Conservation (phyloP, 306 rosid genomes). For the Biancaea sappan region DNA sequence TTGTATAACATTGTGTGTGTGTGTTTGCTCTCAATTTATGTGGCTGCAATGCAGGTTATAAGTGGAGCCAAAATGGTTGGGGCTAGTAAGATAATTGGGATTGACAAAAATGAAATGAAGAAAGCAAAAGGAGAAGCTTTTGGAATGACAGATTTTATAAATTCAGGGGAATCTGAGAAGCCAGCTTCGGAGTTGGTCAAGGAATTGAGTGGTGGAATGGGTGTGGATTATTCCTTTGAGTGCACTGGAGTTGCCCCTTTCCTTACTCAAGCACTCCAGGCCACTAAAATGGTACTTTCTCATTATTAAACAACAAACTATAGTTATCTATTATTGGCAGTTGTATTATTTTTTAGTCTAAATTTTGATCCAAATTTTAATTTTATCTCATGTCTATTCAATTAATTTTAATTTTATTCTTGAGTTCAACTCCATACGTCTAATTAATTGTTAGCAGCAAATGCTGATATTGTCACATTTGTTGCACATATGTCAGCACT, state of each 20-base stretch:
- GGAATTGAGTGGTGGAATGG: conserved; percentile 52
- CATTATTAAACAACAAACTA: no score
- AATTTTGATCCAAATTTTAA: no score
- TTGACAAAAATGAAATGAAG: conserved; percentile 52
- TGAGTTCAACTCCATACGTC: no score
- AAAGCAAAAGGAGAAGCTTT: conserved; percentile 46
- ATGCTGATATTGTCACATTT: no score
- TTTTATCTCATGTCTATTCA: no score
- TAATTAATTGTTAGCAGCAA: no score
- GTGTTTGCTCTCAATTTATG: not conserved
- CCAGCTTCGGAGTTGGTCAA: conserved; percentile 42
- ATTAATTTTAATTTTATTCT: no score
- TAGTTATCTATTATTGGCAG: no score
- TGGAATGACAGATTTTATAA: conserved; percentile 55
- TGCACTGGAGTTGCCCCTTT: conserved; percentile 50
- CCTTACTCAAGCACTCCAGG: conserved; percentile 45
- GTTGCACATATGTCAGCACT: no score
- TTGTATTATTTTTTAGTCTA: no score
- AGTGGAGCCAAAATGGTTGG: conserved; percentile 50
- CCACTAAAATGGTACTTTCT: conserved; percentile 50
- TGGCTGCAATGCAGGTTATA: conserved; percentile 36
- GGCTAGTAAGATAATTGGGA: conserved; percentile 51
- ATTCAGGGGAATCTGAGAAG: conserved; percentile 35
- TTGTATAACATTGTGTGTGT: not conserved
- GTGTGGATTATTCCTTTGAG: conserved; percentile 62